Base-by-base conservation (phyloP, 1,284 basidiomycete genomes). In the Lentinula novae-zelandiae region DNA sequence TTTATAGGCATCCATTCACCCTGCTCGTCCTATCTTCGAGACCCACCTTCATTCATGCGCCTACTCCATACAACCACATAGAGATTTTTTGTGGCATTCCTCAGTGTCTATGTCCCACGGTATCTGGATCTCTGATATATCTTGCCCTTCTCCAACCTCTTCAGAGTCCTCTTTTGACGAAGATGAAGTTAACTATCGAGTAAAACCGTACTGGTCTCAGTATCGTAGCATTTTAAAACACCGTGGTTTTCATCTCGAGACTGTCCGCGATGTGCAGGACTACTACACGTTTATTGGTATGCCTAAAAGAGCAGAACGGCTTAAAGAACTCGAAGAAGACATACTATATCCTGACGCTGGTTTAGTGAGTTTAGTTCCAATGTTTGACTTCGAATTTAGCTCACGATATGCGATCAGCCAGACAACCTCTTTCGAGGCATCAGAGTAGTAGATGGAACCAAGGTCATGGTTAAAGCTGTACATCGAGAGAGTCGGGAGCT, bases 351-450 rank as follows among this genome's bases (percentile, higher is more conserved):
- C 79, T 60, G 87, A 90, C 67, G 78, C 83, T 40, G 87, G 88
- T 48, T 72, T 90, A 70, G 88, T 90, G 64, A 70, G 83, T 76
- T 33, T 44, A 50, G 7, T 17, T 3, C 27, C 27, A 46, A 17
- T 34, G 44, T 20, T 34, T 40, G 53, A 8, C 3, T 7, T 36
- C 22, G 54, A 31, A 42, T 50, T 42, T 60, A 50, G 53, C 61
- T 67, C 31, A 65, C 55, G 39, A 13, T 53, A 57, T 39, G 13
- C 39, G 38, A 42, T 63, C 53, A 90, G 89, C 86, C 82, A 53
- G 87, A 87, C 62, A 84, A 86, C 66, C 74, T 91, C 38, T 90
- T 90, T 72, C 80, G 88, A 57, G 88, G 87, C 31, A 80, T 77
- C 40, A 78, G 81, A 65, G 71, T 76, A 56, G 68, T 68, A 53